phyloP scores from a whole-genome alignment of 2,329 filamentous ascomycete species.

The Sarocladium oryzae region DNA sequence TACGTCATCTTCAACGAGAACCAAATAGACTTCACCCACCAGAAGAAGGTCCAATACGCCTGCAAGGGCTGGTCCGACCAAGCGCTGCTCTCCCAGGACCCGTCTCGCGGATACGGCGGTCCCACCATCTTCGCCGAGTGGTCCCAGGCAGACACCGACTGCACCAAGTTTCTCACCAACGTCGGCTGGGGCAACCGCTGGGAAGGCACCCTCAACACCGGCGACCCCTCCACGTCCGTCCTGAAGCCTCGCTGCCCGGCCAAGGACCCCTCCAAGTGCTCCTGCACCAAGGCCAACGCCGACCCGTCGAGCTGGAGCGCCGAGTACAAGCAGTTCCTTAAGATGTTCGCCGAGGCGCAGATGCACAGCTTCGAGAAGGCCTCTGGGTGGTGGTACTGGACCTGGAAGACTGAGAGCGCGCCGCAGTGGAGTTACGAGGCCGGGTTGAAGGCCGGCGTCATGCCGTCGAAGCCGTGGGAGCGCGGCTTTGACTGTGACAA shows the following conservation, averaged over 20 bases:
- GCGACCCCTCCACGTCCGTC: conserved; percentile 54
- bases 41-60: conserved; percentile 78
- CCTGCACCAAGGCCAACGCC: conserved; percentile 70
- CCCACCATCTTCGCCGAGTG: conserved; percentile 95
- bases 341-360: conserved; percentile 89
- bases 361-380: conserved; percentile 91
- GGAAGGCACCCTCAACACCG: conserved; percentile 77
- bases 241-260: conserved; percentile 70
- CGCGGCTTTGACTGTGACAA: conserved; percentile 62
- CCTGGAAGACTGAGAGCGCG: conserved; percentile 83
- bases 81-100: conserved; percentile 65
- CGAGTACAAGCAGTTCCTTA: conserved; percentile 77
- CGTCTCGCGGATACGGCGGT: conserved; percentile 69
- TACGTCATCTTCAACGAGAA: conserved; percentile 96
- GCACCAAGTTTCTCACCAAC: conserved; percentile 79
- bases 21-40: conserved; percentile 76
- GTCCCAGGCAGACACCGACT: conserved; percentile 97
- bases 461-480: conserved; percentile 69
- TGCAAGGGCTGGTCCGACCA: conserved; percentile 84
- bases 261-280: conserved; percentile 53
- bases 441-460: conserved; percentile 68
- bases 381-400: conserved; percentile 99
- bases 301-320: conserved; percentile 60
- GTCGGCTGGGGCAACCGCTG: conserved; percentile 83
- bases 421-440: conserved; percentile 90